These are phyloP conservation scores for Coemansia sp. DNA, from an alignment of 192 early-diverging fungal genomes.

Conservation along the genomic window DNA sequence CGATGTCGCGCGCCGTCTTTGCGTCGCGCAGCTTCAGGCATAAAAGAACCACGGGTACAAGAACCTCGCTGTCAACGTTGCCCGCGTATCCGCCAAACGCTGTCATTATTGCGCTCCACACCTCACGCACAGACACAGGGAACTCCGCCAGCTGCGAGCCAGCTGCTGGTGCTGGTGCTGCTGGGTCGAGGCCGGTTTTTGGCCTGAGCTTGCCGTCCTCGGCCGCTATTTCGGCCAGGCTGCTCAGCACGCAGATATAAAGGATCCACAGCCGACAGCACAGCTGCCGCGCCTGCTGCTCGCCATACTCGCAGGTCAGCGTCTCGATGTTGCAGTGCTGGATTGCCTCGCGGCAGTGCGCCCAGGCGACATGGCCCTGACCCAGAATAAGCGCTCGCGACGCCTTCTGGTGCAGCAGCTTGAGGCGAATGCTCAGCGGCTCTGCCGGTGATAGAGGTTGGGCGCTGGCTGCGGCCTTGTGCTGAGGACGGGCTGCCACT, in stretches of 20 bases:
- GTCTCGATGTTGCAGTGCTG: conserved; percentile 37
- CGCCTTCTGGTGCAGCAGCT: conserved; percentile 47
- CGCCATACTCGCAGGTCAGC: conserved; percentile 36
- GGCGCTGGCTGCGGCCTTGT: background rate
- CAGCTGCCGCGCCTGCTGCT: conserved; percentile 49
- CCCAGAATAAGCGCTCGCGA: conserved; percentile 51
- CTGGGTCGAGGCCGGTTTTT: conserved; percentile 1
- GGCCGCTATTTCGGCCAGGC: conserved; percentile 37
- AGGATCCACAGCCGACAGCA: conserved; percentile 54
- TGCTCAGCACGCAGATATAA: conserved; percentile 54
- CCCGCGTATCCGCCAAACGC: conserved; percentile 48
- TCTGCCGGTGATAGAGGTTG: background rate
- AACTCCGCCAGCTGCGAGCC: conserved; percentile 11
- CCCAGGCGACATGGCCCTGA: conserved; percentile 39
- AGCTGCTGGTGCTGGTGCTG: background rate
- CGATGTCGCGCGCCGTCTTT: conserved; percentile 40
- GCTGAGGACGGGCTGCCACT: conserved; percentile 3
- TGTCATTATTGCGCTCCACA: conserved; percentile 37
- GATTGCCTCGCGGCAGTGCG: conserved; percentile 30
- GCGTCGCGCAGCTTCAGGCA: conserved; percentile 54
- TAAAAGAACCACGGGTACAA: conserved; percentile 47
- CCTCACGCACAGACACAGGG: conserved; percentile 31
- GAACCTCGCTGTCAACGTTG: conserved; percentile 51
- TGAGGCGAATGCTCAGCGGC: conserved; percentile 20
- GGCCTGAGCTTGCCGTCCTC: conserved; percentile 31